phyloP scores from a whole-genome alignment of 2,329 filamentous ascomycete species.

The Celoporthe dispersa region DNA sequence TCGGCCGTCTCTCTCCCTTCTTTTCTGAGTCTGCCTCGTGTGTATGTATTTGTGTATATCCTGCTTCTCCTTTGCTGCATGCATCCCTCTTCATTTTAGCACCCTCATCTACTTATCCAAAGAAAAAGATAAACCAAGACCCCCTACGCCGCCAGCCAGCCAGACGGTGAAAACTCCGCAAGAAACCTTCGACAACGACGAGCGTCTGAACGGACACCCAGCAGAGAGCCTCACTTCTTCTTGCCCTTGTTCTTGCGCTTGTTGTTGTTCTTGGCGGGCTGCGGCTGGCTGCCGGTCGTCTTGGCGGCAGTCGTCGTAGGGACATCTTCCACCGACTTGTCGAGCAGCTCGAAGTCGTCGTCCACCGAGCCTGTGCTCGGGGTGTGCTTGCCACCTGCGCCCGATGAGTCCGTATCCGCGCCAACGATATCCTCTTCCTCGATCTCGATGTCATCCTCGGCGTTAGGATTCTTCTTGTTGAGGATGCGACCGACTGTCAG shows the following conservation, averaged over 20 bases:
- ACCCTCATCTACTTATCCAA: background rate
- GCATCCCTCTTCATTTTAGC: background rate
- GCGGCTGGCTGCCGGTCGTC: conserved; percentile 48
- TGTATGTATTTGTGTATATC: background rate
- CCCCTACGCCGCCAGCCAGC: conserved; percentile 4
- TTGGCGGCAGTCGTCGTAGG: conserved; percentile 48
- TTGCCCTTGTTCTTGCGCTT: conserved; percentile 54
- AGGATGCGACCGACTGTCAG: conserved; percentile 58
- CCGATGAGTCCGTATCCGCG: conserved; percentile 51
- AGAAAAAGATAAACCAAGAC: background rate
- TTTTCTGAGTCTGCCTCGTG: background rate
- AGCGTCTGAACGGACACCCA: background rate
- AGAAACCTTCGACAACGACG: background rate
- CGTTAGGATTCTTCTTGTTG: conserved; percentile 37
- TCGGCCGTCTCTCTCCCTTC: background rate
- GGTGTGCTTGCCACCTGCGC: conserved; percentile 49
- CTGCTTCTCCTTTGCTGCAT: background rate
- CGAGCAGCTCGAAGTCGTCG: conserved; percentile 66
- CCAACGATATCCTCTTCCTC: conserved; percentile 42
- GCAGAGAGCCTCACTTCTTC: conserved; percentile 49
- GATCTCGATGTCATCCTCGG: conserved; percentile 42
- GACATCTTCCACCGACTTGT: conserved; percentile 63
- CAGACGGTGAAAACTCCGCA: background rate
- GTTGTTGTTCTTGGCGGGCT: conserved; percentile 45
- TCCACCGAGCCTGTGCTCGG: conserved; percentile 61